Conservation (phyloP, 345 rosid species). For the Euphorbia lathyris region DNA sequence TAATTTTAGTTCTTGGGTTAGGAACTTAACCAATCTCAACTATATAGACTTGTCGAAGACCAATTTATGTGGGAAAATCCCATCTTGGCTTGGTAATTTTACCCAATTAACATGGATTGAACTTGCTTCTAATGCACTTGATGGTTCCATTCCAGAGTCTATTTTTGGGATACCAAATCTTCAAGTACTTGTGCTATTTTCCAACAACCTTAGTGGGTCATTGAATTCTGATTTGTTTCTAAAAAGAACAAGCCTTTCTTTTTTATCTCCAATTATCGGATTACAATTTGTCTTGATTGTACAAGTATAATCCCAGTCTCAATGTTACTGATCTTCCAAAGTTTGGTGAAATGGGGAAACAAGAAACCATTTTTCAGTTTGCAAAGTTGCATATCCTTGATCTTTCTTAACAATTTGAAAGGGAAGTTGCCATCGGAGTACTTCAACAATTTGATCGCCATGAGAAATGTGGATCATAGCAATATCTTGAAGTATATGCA, state of each 20-base stretch:
- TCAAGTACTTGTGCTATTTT: neutral
- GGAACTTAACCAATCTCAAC: neutral
- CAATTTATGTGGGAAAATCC: neutral
- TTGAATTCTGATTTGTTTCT: neutral
- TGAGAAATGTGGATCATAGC: neutral
- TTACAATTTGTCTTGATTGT: conserved; percentile 2
- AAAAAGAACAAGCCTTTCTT: neutral
- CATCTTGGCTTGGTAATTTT: conserved; percentile 9
- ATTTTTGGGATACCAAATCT: conserved; percentile 12
- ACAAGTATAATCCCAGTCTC: neutral
- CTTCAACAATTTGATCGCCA: neutral
- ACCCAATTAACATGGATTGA: neutral
- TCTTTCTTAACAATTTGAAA: conserved; percentile 5
- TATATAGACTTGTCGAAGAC: neutral
- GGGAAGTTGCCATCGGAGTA: neutral
- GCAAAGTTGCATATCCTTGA: neutral
- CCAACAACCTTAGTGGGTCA: neutral
- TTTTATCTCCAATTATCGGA: neutral
- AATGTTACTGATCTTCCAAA: neutral
- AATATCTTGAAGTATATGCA: conserved; percentile 3
- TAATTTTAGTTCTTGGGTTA: neutral
- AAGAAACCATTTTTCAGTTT: neutral
- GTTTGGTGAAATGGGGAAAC: neutral
- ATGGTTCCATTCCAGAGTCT: neutral
- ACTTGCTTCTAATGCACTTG: conserved; percentile 6